Evolutionary conservation across 148 eudicot genomes (phyloP), one percentile per base, ranked within the genome.

Genomic region (Heliamphora exappendiculata): DNA sequence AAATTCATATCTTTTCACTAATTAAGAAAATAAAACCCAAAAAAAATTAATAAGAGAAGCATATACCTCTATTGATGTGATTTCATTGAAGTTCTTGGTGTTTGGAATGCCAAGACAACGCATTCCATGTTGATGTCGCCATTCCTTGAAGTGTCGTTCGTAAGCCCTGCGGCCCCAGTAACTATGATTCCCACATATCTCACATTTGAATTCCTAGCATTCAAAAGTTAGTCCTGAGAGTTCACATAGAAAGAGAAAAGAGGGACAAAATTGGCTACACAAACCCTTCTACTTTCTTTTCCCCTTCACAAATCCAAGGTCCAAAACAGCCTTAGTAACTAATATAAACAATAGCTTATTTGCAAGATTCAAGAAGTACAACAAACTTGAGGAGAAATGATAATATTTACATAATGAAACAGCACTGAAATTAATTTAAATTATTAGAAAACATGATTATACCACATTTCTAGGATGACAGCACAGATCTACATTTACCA

Each of bases 111-210:
- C 99, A 55, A 95, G 94, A 72, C 99, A 91, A 51, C 99, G 92
- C 99, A 95, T 95, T 64, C 99, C 99, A 83, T 95, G 96, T 63
- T 95, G 99, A 80, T 95, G 99, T 79, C 94, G 88, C 89, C 88
- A 91, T 86, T 95, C 99, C 87, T 95, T 95, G 76, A 95, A 95
- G 80, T 95, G 99, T 36, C 99, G 86, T 84, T 95, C 99, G 67
- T 88, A 95, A 26, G 99, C 99, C 82, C 99, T 88, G 50, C 99
- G 97, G 49, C 99, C 99, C 94, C 96, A 91, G 60, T 95, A 95
- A 82, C 96, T 95, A 54, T 92, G 91, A 84, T 91, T 95, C 36
- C 98, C 97, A 80, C 99, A 95, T 65, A 95, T 95, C 85, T 95
- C 97, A 78, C 99, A 95, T 79, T 91, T 95, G 81, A 95, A 95